These are phyloP conservation scores for Barnettozyma vustinii DNA, from an alignment of 805 yeast genomes.

Conservation along the genomic window DNA sequence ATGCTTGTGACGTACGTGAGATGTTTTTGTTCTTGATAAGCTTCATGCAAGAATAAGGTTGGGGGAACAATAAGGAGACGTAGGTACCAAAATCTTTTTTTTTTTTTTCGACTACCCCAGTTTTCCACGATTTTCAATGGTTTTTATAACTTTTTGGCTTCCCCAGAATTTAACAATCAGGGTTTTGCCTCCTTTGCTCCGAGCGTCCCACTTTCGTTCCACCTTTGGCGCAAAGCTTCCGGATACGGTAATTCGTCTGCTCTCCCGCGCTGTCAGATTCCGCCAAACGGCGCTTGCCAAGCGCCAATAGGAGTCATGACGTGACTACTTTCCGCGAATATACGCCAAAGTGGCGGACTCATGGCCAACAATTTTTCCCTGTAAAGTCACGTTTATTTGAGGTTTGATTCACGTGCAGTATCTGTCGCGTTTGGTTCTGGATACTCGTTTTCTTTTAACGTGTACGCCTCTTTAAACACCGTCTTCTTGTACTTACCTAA, in stretches of 20 bases:
- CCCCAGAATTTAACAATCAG: slow-evolving; percentile 1
- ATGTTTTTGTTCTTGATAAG: slow-evolving; percentile 24
- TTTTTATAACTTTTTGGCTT: slow-evolving; percentile 1
- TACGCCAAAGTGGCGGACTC: background rate
- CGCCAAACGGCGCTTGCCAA: background rate
- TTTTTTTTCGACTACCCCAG: background rate
- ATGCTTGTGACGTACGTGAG: slow-evolving; percentile 66
- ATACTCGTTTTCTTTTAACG: background rate
- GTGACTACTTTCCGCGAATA: background rate
- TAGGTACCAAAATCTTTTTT: background rate
- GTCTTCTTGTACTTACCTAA: no score
- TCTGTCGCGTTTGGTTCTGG: background rate
- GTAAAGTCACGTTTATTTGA: background rate
- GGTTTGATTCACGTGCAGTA: background rate
- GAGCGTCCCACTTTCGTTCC: slow-evolving; percentile 3
- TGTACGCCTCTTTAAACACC: no score
- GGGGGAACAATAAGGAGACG: background rate
- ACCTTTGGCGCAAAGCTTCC: background rate
- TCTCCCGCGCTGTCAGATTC: background rate
- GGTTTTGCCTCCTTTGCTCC: background rate
- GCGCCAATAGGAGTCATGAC: background rate
- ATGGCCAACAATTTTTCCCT: background rate
- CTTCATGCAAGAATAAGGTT: slow-evolving; percentile 9
- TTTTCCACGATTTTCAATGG: background rate
- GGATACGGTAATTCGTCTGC: background rate